Evolutionary conservation across 2,329 filamentous ascomycete species (phyloP).

Genomic region (Neurospora sp.): DNA sequence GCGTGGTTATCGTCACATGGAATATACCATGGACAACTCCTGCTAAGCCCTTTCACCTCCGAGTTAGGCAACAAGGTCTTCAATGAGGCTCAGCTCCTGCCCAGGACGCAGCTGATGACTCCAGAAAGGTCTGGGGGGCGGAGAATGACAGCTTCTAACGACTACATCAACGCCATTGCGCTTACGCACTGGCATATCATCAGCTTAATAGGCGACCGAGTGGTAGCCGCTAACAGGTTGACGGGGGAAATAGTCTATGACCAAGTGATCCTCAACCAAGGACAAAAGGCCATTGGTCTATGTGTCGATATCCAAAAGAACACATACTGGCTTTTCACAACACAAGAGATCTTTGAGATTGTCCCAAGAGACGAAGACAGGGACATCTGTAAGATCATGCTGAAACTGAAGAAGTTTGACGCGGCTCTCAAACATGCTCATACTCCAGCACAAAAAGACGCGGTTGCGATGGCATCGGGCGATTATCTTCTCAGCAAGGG

Average conservation of each 20-base stretch:
- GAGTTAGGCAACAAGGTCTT: conserved; percentile 68
- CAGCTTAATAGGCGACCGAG: conserved; percentile 67
- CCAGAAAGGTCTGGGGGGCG: conserved; percentile 52
- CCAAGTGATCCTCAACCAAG: conserved; percentile 71
- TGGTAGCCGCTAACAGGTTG: conserved; percentile 79
- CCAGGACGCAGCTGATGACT: conserved; percentile 62
- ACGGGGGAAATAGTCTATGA: conserved; percentile 82
- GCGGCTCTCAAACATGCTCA: conserved; percentile 77
- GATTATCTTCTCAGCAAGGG: conserved; percentile 78
- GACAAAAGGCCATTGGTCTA: conserved; percentile 72
- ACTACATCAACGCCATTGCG: conserved; percentile 68
- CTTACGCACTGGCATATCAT: conserved; percentile 93
- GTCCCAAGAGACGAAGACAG: conserved; percentile 83
- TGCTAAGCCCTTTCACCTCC: conserved; percentile 47
- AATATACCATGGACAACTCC: conserved; percentile 75
- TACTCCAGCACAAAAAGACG: conserved; percentile 73
- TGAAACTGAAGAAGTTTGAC: conserved; percentile 80
- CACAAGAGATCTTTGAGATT: conserved; percentile 86
- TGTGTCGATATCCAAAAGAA: conserved; percentile 88
- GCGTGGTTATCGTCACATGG: conserved; percentile 88
- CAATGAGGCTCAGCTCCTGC: conserved; percentile 66
- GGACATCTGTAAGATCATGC: conserved; percentile 91
- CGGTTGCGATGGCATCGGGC: conserved; percentile 82
- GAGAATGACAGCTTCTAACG: conserved; percentile 51
- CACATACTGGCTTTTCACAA: conserved; percentile 94